These are phyloP conservation scores for Rhizopogon parksii DNA, from an alignment of 1,284 basidiomycete species.

Conservation along the genomic window DNA sequence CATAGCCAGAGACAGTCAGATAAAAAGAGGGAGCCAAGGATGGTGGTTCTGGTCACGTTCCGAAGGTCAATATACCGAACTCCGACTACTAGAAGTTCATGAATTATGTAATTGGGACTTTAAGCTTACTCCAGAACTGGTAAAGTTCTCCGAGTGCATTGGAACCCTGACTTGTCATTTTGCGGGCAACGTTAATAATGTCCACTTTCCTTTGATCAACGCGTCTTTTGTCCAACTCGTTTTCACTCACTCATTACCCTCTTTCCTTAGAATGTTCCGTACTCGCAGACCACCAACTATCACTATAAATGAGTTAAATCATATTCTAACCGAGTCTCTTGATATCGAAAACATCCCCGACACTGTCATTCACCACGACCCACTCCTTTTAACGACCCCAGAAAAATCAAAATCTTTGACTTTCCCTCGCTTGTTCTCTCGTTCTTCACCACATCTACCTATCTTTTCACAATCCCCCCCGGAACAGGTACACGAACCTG, in stretches of 20 bases:
- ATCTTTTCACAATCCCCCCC: constrained; percentile 5
- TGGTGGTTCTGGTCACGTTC: too few relatives aligned
- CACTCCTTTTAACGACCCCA: constrained; percentile 18
- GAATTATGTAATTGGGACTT: too few relatives aligned
- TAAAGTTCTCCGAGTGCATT: neutral
- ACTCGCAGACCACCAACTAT: constrained; percentile 16
- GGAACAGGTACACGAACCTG: constrained; percentile 12
- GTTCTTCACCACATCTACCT: constrained; percentile 16
- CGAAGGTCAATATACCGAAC: too few relatives aligned
- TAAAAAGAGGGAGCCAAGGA: too few relatives aligned
- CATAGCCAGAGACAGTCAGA: too few relatives aligned
- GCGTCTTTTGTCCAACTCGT: neutral
- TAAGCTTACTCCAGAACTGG: neutral
- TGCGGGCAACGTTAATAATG: neutral
- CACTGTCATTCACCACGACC: constrained; percentile 18
- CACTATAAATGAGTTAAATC: constrained; percentile 28
- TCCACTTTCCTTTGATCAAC: neutral
- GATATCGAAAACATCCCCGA: constrained; percentile 15
- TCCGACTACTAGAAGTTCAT: too few relatives aligned
- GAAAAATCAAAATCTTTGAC: constrained; percentile 16
- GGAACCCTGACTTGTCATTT: neutral
- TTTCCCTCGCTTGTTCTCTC: constrained; percentile 28
- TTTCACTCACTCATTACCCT: neutral
- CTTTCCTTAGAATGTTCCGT: constrained; percentile 1
- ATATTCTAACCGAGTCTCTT: constrained; percentile 28